Evolutionary conservation across 106 monocot species (phyloP).

Genomic region (Phalaenopsis aphrodite): DNA sequence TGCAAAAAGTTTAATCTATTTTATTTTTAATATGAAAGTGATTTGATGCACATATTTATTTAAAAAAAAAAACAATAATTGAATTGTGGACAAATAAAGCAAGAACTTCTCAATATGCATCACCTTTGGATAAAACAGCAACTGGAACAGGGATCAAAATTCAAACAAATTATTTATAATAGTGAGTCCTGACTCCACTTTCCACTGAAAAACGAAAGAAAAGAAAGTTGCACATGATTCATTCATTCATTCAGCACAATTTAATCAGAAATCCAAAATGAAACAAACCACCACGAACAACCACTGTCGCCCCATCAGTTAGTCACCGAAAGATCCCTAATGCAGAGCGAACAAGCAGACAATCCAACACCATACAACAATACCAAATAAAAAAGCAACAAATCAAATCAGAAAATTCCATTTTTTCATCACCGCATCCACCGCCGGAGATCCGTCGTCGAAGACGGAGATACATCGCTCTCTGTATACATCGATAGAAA

Average conservation of each 20-base stretch:
- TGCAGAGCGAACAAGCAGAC: background rate
- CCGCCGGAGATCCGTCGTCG: conserved; percentile 72
- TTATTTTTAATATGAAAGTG: too few species aligned
- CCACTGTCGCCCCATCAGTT: background rate
- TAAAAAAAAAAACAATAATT: too few species aligned
- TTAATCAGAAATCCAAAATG: background rate
- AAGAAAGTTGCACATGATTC: background rate
- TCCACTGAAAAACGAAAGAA: too few species aligned
- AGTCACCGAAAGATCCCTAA: background rate
- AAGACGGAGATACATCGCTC: conserved; percentile 86
- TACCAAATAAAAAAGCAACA: background rate
- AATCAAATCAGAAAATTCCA: background rate
- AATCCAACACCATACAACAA: background rate
- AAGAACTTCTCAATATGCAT: too few species aligned
- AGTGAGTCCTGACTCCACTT: too few species aligned
- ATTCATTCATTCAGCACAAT: background rate
- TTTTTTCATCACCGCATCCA: conserved; percentile 73
- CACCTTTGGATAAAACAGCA: too few species aligned
- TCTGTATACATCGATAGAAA: conserved; percentile 54
- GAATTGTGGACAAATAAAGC: too few species aligned
- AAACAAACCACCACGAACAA: background rate
- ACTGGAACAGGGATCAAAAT: too few species aligned
- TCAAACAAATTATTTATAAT: too few species aligned
- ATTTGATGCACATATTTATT: too few species aligned
- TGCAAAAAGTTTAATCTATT: too few species aligned